These are phyloP conservation scores for Colletotrichum spinosum DNA, from an alignment of 2,329 filamentous ascomycete genomes.

Conservation along the genomic window DNA sequence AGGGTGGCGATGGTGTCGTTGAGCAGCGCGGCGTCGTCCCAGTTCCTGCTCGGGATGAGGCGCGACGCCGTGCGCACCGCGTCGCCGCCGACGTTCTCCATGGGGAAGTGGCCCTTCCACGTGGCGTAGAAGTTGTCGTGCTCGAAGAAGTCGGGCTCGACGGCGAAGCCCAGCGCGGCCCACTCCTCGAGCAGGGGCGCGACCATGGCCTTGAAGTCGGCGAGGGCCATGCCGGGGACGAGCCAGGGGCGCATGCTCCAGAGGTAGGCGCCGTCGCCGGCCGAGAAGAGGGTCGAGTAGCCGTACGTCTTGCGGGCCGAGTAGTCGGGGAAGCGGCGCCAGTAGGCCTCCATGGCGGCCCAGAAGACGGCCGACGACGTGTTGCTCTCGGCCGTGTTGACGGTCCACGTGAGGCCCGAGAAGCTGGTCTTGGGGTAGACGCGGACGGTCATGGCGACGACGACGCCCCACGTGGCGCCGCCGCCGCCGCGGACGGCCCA, in stretches of 20 bases:
- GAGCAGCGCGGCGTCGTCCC: constrained; percentile 37
- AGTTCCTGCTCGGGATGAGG: constrained; percentile 54
- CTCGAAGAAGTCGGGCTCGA: constrained; percentile 47
- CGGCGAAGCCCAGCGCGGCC: constrained; percentile 43
- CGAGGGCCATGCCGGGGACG: constrained; percentile 48
- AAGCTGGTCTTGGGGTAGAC: constrained; percentile 48
- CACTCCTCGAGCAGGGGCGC: constrained; percentile 46
- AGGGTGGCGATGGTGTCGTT: constrained; percentile 46
- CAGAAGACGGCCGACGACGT: constrained; percentile 46
- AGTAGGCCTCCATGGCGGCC: constrained; percentile 47
- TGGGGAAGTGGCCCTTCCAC: constrained; percentile 54
- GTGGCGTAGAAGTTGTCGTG: constrained; percentile 50
- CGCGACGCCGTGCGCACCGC: constrained; percentile 49
- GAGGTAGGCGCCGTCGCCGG: constrained; percentile 39
- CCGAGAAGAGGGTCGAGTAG: constrained; percentile 40
- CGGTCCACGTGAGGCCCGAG: constrained; percentile 46
- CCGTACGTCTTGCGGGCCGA: constrained; percentile 44
- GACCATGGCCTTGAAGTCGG: constrained; percentile 47
- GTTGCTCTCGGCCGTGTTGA: constrained; percentile 43
- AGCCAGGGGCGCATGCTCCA: constrained; percentile 50
- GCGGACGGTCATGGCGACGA: constrained; percentile 51
- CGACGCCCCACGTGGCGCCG: constrained; percentile 57
- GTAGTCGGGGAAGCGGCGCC: constrained; percentile 45
- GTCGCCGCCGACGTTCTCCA: constrained; percentile 44
- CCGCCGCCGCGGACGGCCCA: constrained; percentile 62